Evolutionary conservation across 2,329 filamentous ascomycete genomes (phyloP).

Genomic region (Amauroascus verrucosus): DNA sequence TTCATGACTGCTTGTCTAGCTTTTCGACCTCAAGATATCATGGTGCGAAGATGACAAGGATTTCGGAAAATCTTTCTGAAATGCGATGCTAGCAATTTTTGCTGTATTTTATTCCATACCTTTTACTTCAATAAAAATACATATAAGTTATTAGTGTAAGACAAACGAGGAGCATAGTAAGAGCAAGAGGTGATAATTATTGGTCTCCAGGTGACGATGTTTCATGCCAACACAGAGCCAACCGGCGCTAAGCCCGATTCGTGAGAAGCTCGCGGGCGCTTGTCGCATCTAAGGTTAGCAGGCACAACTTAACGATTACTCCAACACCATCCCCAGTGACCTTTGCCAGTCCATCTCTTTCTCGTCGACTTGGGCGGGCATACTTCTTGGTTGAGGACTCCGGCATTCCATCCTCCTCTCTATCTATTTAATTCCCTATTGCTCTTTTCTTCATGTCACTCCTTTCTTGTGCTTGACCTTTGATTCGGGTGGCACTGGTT

Average conservation of each 20-base stretch:
- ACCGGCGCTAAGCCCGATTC: constrained; percentile 5
- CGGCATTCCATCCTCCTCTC: not conserved
- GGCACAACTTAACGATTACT: not conserved
- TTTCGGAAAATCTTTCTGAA: not conserved
- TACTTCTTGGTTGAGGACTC: not conserved
- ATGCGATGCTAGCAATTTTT: not conserved
- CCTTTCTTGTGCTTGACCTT: constrained; percentile 4
- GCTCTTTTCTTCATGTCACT: constrained; percentile 11
- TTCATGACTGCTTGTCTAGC: not conserved
- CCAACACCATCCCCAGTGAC: not conserved
- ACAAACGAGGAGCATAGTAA: no score
- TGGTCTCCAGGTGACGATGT: not conserved
- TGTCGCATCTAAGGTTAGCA: constrained; percentile 3
- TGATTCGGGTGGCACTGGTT: not conserved
- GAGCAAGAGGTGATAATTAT: no score
- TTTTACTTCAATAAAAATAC: no score
- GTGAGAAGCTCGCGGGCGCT: not conserved
- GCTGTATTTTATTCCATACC: not conserved
- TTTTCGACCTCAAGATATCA: not conserved
- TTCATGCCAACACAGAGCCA: not conserved
- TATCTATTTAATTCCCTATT: constrained; percentile 9
- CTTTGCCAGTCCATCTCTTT: not conserved
- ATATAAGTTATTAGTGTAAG: not conserved
- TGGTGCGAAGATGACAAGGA: not conserved
- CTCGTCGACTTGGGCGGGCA: not conserved